These are phyloP conservation scores for Hygrocybe punicea DNA, from an alignment of 768 basidiomycete genomes.

Conservation along the genomic window DNA sequence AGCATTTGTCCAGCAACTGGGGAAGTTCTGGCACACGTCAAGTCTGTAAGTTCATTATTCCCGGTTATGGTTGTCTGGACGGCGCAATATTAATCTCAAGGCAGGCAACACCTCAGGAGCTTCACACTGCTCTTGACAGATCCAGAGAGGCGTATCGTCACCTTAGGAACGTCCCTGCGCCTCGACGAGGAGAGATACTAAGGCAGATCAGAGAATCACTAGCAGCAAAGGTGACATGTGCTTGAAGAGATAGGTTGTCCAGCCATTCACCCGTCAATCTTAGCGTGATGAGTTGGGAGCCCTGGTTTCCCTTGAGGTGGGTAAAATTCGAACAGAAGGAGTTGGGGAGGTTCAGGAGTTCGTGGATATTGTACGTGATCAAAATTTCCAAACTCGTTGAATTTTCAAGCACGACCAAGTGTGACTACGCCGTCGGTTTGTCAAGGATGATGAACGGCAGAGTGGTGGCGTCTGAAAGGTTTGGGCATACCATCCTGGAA, in stretches of 20 bases:
- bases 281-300: conserved; percentile 78
- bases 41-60: conserved; percentile 48
- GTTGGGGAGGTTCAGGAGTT: conserved; percentile 94
- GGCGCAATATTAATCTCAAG: conserved; percentile 8
- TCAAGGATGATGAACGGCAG: conserved; percentile 94
- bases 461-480: conserved; percentile 82
- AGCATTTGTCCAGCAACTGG: conserved; percentile 86
- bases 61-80: neutral
- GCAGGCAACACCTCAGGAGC: conserved; percentile 69
- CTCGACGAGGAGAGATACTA: conserved; percentile 82
- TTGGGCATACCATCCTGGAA: conserved; percentile 89
- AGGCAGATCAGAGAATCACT: conserved; percentile 84
- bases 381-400: neutral
- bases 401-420: conserved; percentile 44
- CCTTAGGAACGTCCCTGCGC: conserved; percentile 79
- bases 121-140: conserved; percentile 62
- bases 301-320: conserved; percentile 84
- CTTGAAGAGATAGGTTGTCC: conserved; percentile 7
- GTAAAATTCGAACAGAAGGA: conserved; percentile 88
- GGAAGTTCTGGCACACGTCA: conserved; percentile 73
- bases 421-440: conserved; percentile 90
- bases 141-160: conserved; percentile 68
- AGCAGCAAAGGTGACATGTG: conserved; percentile 54
- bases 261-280: conserved; percentile 12
- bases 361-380: conserved; percentile 76